Percentiles rank a stretch among this genome's conserved stretches.
These are phyloP conservation scores for Amoebophrya sp. DNA, from an alignment of 169 alveolate species.

Conservation along the genomic window DNA sequence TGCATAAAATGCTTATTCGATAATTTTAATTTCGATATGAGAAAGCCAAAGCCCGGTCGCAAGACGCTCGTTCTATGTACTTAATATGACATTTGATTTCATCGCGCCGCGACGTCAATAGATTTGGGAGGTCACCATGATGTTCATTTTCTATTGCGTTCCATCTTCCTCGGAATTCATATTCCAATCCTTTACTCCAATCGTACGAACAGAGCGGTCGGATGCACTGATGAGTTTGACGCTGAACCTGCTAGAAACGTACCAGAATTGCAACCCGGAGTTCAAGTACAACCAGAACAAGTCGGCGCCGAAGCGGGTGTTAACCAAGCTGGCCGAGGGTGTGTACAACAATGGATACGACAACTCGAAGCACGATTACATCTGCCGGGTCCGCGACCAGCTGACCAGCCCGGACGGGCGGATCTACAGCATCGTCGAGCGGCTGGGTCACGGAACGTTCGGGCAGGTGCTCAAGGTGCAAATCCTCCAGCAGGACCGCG, in stretches of 20 bases:
- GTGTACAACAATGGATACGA: conserved; percentile 21
- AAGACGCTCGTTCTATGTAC: no score
- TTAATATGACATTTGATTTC: no score
- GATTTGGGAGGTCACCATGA: no score
- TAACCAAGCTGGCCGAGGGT: conserved; percentile 41
- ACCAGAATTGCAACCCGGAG: conserved; percentile 39
- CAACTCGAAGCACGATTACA: conserved; percentile 45
- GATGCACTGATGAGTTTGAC: neutral
- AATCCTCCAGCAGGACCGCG: no score
- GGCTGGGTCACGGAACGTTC: conserved; percentile 64
- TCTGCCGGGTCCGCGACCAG: conserved; percentile 45
- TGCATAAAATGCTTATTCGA: no score
- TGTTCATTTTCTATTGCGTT: no score
- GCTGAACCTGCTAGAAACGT: neutral
- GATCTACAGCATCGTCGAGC: conserved; percentile 53
- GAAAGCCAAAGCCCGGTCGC: no score
- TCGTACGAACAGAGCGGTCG: no score
- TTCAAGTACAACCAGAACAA: conserved; percentile 36
- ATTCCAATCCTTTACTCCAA: no score
- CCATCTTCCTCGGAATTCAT: no score
- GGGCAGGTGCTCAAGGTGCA: conserved; percentile 61
- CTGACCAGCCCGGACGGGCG: conserved; percentile 43
- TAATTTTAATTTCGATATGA: no score
- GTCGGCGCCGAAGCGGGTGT: conserved; percentile 41
- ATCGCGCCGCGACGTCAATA: no score